Conservation (phyloP, 1,139 yeast genomes). For the Suzukiozyma palmioleophila region DNA sequence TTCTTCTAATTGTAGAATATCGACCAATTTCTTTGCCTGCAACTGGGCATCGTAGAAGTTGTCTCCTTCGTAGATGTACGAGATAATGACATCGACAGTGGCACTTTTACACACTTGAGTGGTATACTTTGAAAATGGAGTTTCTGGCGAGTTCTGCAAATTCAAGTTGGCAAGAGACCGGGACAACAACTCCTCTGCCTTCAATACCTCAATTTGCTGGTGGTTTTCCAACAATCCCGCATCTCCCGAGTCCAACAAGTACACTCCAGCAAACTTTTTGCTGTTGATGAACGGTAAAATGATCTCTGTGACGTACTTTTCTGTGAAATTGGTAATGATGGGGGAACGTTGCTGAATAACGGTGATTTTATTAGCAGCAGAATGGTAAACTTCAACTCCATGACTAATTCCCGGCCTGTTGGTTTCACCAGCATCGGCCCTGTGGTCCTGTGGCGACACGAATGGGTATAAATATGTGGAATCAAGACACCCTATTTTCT, state of each 20-base stretch:
- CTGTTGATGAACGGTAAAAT: conserved; percentile 45
- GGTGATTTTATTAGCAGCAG: conserved; percentile 37
- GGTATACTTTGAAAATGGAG: conserved; percentile 4
- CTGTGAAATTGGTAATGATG: conserved; percentile 59
- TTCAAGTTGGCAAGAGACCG: conserved; percentile 28
- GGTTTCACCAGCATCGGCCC: conserved; percentile 3
- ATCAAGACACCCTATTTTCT: conserved; percentile 52
- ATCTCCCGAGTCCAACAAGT: conserved; percentile 70
- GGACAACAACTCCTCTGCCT: conserved; percentile 31
- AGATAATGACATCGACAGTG: conserved; percentile 24
- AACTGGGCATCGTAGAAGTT: conserved; percentile 68
- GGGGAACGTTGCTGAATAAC: conserved; percentile 84
- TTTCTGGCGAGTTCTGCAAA: conserved; percentile 7
- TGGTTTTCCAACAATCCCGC: conserved; percentile 44
- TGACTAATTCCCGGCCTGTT: conserved; percentile 42
- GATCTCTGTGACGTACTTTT: conserved; percentile 49
- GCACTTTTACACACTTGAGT: conserved; percentile 8
- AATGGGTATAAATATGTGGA: conserved; percentile 71
- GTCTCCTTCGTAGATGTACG: conserved; percentile 85
- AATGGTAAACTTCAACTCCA: conserved; percentile 57
- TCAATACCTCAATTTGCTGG: conserved; percentile 26
- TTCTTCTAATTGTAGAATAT: conserved; percentile 21
- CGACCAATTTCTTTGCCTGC: conserved; percentile 41
- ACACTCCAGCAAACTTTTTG: conserved; percentile 38
- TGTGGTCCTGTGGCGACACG: conserved; percentile 67